Evolutionary conservation across 2,329 filamentous ascomycete species (phyloP), one percentile per base, ranked within the genome.

Genomic region (Aaosphaeria pasadenensis): DNA sequence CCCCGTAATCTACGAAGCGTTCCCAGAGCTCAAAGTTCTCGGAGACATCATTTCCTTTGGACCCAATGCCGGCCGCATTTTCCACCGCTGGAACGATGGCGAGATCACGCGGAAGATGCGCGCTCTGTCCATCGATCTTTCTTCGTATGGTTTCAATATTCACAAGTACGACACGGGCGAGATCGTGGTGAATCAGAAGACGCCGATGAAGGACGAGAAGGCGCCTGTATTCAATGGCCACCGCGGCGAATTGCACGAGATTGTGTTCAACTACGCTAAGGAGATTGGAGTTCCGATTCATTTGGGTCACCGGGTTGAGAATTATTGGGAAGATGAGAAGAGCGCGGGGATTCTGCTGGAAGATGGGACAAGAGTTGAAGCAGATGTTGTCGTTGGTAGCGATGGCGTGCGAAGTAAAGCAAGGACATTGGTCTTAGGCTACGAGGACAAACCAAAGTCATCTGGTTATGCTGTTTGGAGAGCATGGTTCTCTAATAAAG

Each of bases 31-130:
- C 46, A 85, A 84, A 55, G 67, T 73, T 4, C 74, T 85, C 0
- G 83, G 82, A 45, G 80, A 85, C 66, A 83, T 85, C 52, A 85
- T 84, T 52, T 80, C 78, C 9, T 84, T 84, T 52, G 81, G 82
- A 2, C 73, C 79, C 42, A 85, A 85, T 54, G 80, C 74, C 9
- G 80, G 81, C 0, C 77, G 82, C 38, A 84, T 86, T 55, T 83
- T 84, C 57, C 62, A 78, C 45, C 77, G 82, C 4, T 86, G 83
- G 82, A 71, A 69, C 0, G 62, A 76, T 30, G 77, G 80, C 31
- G 63, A 70, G 32, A 71, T 84, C 7, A 71, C 73, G 6, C 63
- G 67, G 41, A 71, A 72, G 40, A 71, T 83, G 67, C 73, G 75
- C 28, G 64, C 70, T 1, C 62, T 83, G 6, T 79, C 76, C 53